Percentiles rank a stretch among this genome's conserved stretches.
phyloP scores from a whole-genome alignment of 1,284 basidiomycete genomes.

The Trichosporon ovoides region DNA sequence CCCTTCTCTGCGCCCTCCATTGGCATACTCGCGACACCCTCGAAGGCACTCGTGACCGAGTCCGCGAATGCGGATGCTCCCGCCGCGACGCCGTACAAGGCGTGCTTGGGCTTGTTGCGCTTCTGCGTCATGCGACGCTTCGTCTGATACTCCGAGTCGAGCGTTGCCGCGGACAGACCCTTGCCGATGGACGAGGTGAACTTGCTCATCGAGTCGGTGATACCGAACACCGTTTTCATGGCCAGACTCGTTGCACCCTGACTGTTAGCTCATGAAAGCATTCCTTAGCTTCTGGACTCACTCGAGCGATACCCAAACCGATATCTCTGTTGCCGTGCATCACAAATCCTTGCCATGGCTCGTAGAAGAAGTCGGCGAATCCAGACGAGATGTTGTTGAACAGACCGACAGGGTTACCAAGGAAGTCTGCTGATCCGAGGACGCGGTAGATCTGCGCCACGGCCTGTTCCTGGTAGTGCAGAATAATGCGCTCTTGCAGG shows the following conservation, averaged over 20 bases:
- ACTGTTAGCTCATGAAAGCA: slow-evolving; percentile 8
- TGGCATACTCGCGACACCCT: slow-evolving; percentile 93
- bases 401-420: slow-evolving; percentile 76
- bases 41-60: slow-evolving; percentile 90
- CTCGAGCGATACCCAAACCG: slow-evolving; percentile 94
- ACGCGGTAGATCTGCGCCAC: slow-evolving; percentile 93
- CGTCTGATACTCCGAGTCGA: slow-evolving; percentile 93
- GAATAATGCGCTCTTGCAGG: slow-evolving; percentile 74
- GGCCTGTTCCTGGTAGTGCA: slow-evolving; percentile 93
- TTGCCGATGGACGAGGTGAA: slow-evolving; percentile 96
- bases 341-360: slow-evolving; percentile 94
- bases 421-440: slow-evolving; percentile 91
- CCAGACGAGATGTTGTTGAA: slow-evolving; percentile 99
- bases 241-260: slow-evolving; percentile 96
- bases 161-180: slow-evolving; percentile 91
- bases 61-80: slow-evolving; percentile 92
- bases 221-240: slow-evolving; percentile 96
- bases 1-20: slow-evolving; percentile 93
- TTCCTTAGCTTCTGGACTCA: slow-evolving; percentile 42
- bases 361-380: slow-evolving; percentile 97
- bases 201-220: slow-evolving; percentile 94
- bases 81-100: slow-evolving; percentile 90
- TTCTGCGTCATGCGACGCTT: slow-evolving; percentile 80
- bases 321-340: slow-evolving; percentile 96
- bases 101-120: slow-evolving; percentile 91